Evolutionary conservation across 2,329 filamentous ascomycete species (phyloP).

Genomic region (Botrytis sinoallii): DNA sequence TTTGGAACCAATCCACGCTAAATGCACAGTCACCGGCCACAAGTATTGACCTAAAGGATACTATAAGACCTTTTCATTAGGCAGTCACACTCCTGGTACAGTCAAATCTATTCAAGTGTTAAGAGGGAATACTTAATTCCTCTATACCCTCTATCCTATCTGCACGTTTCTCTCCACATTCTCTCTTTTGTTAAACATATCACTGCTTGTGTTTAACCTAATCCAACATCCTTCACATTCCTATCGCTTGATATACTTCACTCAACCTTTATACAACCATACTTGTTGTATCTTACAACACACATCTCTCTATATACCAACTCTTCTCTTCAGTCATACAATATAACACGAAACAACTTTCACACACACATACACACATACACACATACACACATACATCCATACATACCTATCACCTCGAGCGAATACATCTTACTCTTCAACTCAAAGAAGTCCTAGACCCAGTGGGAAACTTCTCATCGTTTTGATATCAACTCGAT

Average conservation of each 20-base stretch:
- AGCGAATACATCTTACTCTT: neutral
- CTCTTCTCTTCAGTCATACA: neutral
- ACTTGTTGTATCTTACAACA: neutral
- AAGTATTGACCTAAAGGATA: constrained; percentile 7
- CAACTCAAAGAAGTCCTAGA: neutral
- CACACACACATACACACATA: neutral
- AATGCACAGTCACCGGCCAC: constrained; percentile 16
- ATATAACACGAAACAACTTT: neutral
- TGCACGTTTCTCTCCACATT: constrained; percentile 1
- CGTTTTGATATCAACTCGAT: constrained; percentile 8
- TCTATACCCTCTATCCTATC: constrained; percentile 3
- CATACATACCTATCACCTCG: neutral
- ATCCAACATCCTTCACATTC: constrained; percentile 13
- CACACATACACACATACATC: neutral
- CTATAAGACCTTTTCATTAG: constrained; percentile 10
- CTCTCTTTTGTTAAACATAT: constrained; percentile 15
- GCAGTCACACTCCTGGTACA: constrained; percentile 17
- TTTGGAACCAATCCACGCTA: neutral
- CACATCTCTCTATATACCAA: neutral
- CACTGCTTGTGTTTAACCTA: neutral
- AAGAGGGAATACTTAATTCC: constrained; percentile 19
- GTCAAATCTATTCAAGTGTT: constrained; percentile 12
- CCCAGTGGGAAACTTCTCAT: constrained; percentile 7
- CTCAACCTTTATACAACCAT: neutral
- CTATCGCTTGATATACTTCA: constrained; percentile 1